Conservation (phyloP, 208 protist species). For the Sergeia podlipaevii region DNA sequence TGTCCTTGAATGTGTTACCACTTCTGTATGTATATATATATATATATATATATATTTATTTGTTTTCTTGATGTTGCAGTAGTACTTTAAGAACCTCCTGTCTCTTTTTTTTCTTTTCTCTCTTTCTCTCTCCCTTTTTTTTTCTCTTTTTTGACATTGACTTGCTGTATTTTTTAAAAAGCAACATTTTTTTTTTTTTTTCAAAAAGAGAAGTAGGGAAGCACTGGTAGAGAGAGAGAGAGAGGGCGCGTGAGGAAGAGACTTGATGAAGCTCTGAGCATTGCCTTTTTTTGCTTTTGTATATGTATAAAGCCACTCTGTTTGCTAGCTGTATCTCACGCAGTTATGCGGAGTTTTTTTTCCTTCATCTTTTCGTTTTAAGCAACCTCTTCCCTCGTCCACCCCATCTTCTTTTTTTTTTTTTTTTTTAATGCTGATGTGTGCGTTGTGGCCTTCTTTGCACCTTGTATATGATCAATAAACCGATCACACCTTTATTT, state of each 20-base stretch:
- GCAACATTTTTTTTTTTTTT: background rate
- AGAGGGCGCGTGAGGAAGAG: too few relatives aligned
- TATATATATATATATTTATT: conserved; percentile 6
- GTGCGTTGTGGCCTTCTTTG: too few relatives aligned
- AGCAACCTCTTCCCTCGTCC: background rate
- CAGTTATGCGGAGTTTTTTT: too few relatives aligned
- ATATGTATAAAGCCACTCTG: too few relatives aligned
- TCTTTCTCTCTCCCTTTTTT: background rate
- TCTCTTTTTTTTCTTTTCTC: background rate
- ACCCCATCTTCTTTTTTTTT: conserved; percentile 6
- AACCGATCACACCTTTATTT: background rate
- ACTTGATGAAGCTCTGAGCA: too few relatives aligned
- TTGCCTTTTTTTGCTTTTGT: too few relatives aligned
- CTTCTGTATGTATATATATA: background rate
- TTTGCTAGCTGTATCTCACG: too few relatives aligned
- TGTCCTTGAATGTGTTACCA: background rate
- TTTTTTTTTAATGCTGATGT: background rate
- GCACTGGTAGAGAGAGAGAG: background rate
- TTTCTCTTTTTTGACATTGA: conserved; percentile 3
- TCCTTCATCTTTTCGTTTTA: conserved; percentile 5
- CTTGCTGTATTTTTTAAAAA: background rate
- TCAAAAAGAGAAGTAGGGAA: conserved; percentile 5
- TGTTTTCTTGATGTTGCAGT: background rate
- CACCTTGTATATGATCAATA: background rate
- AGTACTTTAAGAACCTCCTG: background rate